Evolutionary conservation across 192 early-diverging fungal genomes (phyloP), one percentile per base, ranked within the genome.

Genomic region (Gamsiella multidivaricata): DNA sequence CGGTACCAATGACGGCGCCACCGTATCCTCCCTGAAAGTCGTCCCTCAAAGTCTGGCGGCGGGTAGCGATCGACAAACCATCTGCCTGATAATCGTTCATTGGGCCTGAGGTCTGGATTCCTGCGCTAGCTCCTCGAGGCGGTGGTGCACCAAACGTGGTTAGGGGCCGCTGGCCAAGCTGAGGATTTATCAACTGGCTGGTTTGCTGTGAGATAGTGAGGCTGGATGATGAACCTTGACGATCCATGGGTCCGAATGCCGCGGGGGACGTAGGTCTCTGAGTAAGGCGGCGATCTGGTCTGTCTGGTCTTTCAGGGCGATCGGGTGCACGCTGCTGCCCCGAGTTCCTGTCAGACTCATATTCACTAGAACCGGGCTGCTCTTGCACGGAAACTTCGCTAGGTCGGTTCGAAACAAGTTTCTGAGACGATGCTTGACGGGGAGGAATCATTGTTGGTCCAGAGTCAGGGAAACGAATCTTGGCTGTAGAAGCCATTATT

Each of bases 1-100:
- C 57, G 18, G 52, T 67, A 14, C 65, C 66, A 12, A 69, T 33
- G 18, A 78, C 60, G 17, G 66, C 65, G 20, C 66, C 65, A 12
- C 74, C 74, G 53, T 69, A 78, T 17, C 61, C 66, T 31, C 74
- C 65, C 31, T 78, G 74, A 42, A 68, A 76, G 25, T 76, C 65
- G 22, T 76, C 73, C 18, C 60, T 61, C 51, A 76, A 25, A 23
- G 74, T 78, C 25, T 78, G 74, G 11, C 74, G 65, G 22, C 74
- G 26, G 0, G 74, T 64, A 1, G 74, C 74, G 4, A 69, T 45
- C 0, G 74, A 64, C 1, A 69, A 45, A 20, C 74, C 74, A 5
- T 78, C 74, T 7, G 41, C 66, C 31, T 78, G 74, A 29, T 58
- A 78, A 22, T 78, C 61, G 28, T 22, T 61, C 12, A 5, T 20